These are phyloP conservation scores for Fusarium sp. DNA, from an alignment of 2,329 filamentous ascomycete genomes.

Conservation along the genomic window DNA sequence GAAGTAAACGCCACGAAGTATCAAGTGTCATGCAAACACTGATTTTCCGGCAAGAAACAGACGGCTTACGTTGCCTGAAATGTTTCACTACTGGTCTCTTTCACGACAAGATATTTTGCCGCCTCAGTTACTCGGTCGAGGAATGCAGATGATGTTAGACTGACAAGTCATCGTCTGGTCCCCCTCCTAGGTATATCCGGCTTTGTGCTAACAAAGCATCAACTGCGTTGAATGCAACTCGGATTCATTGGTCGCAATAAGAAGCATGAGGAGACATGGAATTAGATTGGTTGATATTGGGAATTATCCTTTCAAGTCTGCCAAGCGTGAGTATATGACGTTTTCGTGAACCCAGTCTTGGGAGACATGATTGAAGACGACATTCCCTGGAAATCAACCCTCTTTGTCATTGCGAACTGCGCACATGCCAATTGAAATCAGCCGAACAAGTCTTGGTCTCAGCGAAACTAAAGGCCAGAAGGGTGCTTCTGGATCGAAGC, in stretches of 20 bases:
- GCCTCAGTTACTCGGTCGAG: background rate
- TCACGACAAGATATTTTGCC: background rate
- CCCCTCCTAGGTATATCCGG: background rate
- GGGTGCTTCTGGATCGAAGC: constrained; percentile 66
- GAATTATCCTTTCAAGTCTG: background rate
- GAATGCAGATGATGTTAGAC: background rate
- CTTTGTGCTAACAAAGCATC: background rate
- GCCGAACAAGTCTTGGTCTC: constrained; percentile 67
- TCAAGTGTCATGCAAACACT: no score
- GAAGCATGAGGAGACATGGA: background rate
- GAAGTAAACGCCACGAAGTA: no score
- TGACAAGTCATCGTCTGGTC: background rate
- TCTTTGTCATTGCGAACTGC: constrained; percentile 56
- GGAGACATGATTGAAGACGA: background rate
- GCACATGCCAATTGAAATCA: constrained; percentile 66
- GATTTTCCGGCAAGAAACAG: no score
- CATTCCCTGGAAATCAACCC: background rate
- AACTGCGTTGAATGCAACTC: background rate
- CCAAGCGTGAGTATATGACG: background rate
- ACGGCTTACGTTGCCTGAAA: no score
- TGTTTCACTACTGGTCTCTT: no score
- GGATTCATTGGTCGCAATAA: background rate
- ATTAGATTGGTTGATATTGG: background rate
- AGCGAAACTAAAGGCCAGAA: constrained; percentile 73
- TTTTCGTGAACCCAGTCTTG: background rate